Base-by-base conservation (phyloP, 116 monocot species). In the Dioscorea cayenensis region DNA sequence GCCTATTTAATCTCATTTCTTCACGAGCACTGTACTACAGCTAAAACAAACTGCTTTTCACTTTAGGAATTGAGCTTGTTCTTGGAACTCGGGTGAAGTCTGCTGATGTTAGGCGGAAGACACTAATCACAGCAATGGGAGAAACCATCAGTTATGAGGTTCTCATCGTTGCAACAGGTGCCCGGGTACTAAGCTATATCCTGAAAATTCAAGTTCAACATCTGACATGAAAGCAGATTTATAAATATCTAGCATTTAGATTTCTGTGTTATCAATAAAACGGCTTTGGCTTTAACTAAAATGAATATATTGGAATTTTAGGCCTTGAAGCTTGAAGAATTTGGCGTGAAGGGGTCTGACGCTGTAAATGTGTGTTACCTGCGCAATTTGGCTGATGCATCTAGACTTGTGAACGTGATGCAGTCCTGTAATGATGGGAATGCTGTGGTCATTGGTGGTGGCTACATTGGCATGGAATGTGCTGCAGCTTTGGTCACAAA, bases 381-480 rank as follows among this genome's bases (percentile, higher is more conserved):
- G 49, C 87, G 97, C 37, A 82, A 86, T 80, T 81, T 97, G 65
- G 75, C 73, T 69, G 97, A 97, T 86, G 97, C 97, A 79, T 79
- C 66, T 37, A 93, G 78, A 69, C 82, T 97, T 64, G 93, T 97
- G 29, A 72, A 71, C 43, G 80, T 84, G 21, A 90, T 93, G 93
- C 73, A 80, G 66, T 76, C 81, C 19, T 88, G 83, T 65, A 67
- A 69, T 51, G 88, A 79, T 51, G 90, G 86, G 28, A 88, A 83
- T 82, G 93, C 93, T 71, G 85, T 97, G 71, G 97, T 97, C 13
- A 86, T 97, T 67, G 97, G 97, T 55, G 97, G 97, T 69, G 97
- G 97, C 13, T 97, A 97, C 77, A 89, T 97, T 51, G 97, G 97
- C 28, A 97, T 97, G 97, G 97, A 97, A 77, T 97, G 97, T 84